A percentile compares a stretch with the other conserved stretches of the same genome.
Conservation (phyloP, 208 protist species). For the Zelonia costaricensis region DNA sequence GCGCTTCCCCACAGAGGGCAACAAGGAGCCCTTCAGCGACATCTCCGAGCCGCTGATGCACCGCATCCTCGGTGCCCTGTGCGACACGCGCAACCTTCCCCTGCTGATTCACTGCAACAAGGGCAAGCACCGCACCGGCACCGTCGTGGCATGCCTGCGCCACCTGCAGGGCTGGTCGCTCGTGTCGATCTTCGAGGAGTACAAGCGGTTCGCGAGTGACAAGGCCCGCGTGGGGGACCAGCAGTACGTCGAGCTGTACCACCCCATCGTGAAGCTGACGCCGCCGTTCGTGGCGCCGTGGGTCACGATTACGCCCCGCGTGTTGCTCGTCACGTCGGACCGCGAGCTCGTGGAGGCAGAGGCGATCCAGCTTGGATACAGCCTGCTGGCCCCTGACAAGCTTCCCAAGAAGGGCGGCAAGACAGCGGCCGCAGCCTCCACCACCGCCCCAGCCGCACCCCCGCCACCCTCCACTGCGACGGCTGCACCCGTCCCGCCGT, state of each 20-base stretch:
- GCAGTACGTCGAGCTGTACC: slow-evolving; percentile 98
- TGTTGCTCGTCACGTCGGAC: slow-evolving; percentile 57
- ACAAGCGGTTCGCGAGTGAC: slow-evolving; percentile 94
- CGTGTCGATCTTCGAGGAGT: slow-evolving; percentile 97
- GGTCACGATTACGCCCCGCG: slow-evolving; percentile 49
- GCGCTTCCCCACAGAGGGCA: slow-evolving; percentile 96
- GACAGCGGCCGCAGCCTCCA: not conserved
- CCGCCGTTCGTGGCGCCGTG: slow-evolving; percentile 71
- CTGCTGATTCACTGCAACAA: slow-evolving; percentile 98
- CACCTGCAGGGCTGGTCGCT: slow-evolving; percentile 95
- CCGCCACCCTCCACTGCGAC: too few relatives aligned
- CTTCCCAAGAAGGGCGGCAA: slow-evolving; percentile 16
- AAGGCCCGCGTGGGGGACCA: slow-evolving; percentile 95
- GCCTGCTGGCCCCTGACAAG: slow-evolving; percentile 58
- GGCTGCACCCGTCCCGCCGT: too few relatives aligned
- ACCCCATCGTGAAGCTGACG: slow-evolving; percentile 70
- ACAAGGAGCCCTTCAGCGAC: slow-evolving; percentile 98
- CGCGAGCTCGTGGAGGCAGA: slow-evolving; percentile 65
- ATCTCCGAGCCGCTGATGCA: slow-evolving; percentile 94
- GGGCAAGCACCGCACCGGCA: slow-evolving; percentile 96
- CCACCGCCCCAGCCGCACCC: not conserved
- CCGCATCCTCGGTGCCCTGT: slow-evolving; percentile 74
- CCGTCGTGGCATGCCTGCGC: slow-evolving; percentile 93
- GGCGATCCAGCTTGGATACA: slow-evolving; percentile 53
- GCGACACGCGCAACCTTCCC: slow-evolving; percentile 94